phyloP scores from a whole-genome alignment of 2,329 filamentous ascomycete genomes.

The Fusarium verticillioides region DNA sequence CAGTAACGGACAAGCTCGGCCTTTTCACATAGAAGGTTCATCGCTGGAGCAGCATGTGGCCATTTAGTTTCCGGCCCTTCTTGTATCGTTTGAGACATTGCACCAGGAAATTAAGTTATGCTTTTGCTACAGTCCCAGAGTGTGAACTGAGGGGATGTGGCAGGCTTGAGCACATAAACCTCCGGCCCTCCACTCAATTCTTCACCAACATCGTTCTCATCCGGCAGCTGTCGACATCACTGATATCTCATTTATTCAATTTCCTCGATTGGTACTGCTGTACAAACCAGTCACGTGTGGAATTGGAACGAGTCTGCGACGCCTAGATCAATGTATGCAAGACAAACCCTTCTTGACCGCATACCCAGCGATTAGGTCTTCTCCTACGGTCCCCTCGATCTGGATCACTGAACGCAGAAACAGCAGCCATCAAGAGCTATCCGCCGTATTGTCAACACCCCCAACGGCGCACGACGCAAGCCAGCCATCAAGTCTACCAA shows the following conservation, averaged over 20 bases:
- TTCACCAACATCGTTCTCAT: background rate
- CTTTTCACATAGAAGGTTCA: background rate
- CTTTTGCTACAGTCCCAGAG: background rate
- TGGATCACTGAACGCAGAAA: too few relatives aligned
- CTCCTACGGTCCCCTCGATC: fast-evolving
- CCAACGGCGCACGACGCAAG: too few relatives aligned
- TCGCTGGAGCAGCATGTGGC: background rate
- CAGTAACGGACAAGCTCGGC: background rate
- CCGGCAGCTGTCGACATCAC: too few relatives aligned
- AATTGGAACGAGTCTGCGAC: fast-evolving
- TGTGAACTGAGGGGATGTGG: background rate
- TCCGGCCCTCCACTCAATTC: background rate
- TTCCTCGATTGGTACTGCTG: fast-evolving
- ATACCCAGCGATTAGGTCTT: fast-evolving
- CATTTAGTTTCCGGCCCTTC: background rate
- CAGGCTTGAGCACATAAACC: background rate
- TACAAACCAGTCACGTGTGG: fast-evolving
- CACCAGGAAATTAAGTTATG: fast-evolving
- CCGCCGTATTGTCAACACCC: background rate
- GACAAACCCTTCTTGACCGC: fast-evolving
- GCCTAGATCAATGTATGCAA: background rate
- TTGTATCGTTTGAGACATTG: fast-evolving
- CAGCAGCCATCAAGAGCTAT: background rate
- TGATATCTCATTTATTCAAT: fast-evolving
- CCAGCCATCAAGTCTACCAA: background rate